phyloP scores from a whole-genome alignment of 2,329 filamentous ascomycete genomes.

The Lecanoromycetidae sp. region DNA sequence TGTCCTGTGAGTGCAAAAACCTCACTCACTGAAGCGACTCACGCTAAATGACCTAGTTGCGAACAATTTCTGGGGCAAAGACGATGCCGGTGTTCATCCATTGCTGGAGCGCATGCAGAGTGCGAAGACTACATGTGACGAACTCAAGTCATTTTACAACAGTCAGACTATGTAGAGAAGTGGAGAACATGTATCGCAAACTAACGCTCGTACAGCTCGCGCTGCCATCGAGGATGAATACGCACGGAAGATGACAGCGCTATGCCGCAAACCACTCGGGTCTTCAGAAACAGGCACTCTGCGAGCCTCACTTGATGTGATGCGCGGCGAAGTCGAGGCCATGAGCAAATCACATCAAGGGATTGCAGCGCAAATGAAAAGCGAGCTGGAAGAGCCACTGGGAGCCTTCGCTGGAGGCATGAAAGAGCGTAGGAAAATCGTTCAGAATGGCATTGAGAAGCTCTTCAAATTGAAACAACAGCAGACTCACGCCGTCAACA shows the following conservation, averaged over 20 bases:
- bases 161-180: constrained; percentile 39
- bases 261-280: constrained; percentile 79
- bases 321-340: constrained; percentile 78
- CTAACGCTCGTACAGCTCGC: constrained; percentile 46
- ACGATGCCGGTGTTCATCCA: constrained; percentile 87
- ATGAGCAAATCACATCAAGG: constrained; percentile 89
- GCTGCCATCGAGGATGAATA: constrained; percentile 96
- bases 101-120: constrained; percentile 88
- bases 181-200: background rate
- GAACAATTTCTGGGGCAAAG: constrained; percentile 99
- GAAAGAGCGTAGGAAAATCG: constrained; percentile 93
- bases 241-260: constrained; percentile 69
- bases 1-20: constrained; percentile 46
- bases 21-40: background rate
- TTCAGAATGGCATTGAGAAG: constrained; percentile 89
- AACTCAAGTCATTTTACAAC: constrained; percentile 81
- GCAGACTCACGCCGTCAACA: constrained; percentile 83
- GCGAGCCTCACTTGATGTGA: constrained; percentile 70
- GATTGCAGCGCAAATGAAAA: constrained; percentile 90
- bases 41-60: constrained; percentile 54
- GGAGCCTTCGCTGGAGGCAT: constrained; percentile 84
- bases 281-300: constrained; percentile 78
- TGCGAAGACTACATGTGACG: constrained; percentile 89
- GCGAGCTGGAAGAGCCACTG: constrained; percentile 85
- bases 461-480: constrained; percentile 84